These are phyloP conservation scores for Monosporascus sp. DNA, from an alignment of 2,329 filamentous ascomycete genomes.

Conservation along the genomic window DNA sequence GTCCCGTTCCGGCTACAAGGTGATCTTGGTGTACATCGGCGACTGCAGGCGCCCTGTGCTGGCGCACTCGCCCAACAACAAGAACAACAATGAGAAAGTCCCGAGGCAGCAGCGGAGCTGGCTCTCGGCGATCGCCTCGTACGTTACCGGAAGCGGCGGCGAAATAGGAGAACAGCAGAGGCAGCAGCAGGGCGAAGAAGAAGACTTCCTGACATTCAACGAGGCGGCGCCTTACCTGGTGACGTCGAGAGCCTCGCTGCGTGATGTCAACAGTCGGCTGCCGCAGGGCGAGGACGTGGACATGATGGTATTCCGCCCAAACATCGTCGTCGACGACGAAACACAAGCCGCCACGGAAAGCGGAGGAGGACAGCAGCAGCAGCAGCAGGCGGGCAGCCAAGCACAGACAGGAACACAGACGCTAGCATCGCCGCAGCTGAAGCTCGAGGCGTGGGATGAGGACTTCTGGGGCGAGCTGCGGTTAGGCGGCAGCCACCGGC, in stretches of 20 bases:
- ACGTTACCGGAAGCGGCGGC: constrained; percentile 18
- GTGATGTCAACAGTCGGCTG: constrained; percentile 56
- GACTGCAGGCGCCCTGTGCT: constrained; percentile 54
- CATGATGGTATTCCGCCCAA: constrained; percentile 66
- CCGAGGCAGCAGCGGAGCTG: constrained; percentile 19
- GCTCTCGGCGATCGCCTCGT: constrained; percentile 30
- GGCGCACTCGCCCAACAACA: constrained; percentile 45
- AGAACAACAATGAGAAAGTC: constrained; percentile 31
- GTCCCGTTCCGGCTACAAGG: constrained; percentile 56
- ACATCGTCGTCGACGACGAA: constrained; percentile 55
- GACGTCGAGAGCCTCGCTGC: constrained; percentile 63
- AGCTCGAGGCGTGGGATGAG: constrained; percentile 53
- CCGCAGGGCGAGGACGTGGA: constrained; percentile 46
- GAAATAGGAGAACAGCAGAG: constrained; percentile 18
- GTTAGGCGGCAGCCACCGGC: constrained; percentile 27
- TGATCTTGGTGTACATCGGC: constrained; percentile 61
- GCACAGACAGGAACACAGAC: too few species aligned
- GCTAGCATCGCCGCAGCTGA: background rate
- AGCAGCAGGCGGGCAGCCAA: background rate
- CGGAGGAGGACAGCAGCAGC: background rate
- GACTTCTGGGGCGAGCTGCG: constrained; percentile 65
- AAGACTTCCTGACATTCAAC: constrained; percentile 58
- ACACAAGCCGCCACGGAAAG: background rate
- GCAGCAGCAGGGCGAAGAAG: background rate
- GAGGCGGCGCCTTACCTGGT: constrained; percentile 74